These are phyloP conservation scores for Xylaria sp. DNA, from an alignment of 2,329 filamentous ascomycete species.

Conservation along the genomic window DNA sequence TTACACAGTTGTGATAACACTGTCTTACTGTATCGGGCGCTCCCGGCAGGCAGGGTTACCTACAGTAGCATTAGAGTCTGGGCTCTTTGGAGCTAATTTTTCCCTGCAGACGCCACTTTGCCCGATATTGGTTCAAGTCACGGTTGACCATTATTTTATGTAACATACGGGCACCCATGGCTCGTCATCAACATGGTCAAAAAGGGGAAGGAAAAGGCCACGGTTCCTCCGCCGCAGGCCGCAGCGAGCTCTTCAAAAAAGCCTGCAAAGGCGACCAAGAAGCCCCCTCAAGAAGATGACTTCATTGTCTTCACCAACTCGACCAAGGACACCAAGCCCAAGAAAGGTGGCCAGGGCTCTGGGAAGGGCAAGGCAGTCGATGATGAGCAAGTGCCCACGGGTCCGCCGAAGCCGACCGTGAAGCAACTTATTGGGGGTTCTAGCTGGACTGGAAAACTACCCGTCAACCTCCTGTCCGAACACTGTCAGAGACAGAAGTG, in stretches of 20 bases:
- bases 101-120: conserved; percentile 12
- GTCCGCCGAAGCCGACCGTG: conserved; percentile 65
- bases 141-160: background rate
- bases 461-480: conserved; percentile 90
- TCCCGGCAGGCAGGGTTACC: background rate
- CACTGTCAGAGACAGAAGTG: conserved; percentile 96
- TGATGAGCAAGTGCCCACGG: conserved; percentile 44
- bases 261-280: conserved; percentile 42
- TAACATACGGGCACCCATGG: conserved; percentile 28
- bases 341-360: conserved; percentile 44
- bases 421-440: conserved; percentile 90
- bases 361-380: conserved; percentile 34
- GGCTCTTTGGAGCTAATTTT: background rate
- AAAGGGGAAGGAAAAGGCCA: conserved; percentile 59
- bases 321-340: conserved; percentile 58
- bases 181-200: conserved; percentile 52
- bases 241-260: conserved; percentile 42
- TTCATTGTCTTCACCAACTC: conserved; percentile 64
- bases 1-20: too few relatives aligned
- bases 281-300: conserved; percentile 50
- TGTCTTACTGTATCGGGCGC: too few relatives aligned
- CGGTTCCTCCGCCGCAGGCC: conserved; percentile 44
- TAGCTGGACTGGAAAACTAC: conserved; percentile 97
- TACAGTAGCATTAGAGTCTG: background rate
- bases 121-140: too few relatives aligned